Evolutionary conservation across 805 yeast species (phyloP), one percentile per base, ranked within the genome.

Genomic region (Isabelozyma pseudorhagii): DNA sequence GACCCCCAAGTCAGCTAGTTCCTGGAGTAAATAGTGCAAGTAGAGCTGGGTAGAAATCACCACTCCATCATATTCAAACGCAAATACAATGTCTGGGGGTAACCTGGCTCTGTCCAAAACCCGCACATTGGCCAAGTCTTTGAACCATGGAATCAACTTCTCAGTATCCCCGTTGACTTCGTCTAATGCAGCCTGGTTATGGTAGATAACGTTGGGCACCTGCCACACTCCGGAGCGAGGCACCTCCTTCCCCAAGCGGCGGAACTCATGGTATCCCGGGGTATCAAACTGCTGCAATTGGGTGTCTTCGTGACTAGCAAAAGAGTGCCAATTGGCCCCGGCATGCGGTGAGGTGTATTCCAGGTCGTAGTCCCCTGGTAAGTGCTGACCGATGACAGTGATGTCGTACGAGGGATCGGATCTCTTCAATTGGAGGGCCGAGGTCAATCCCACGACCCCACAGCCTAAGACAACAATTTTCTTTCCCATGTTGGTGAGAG

Each of bases 321-420:
- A 81, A 10, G 86, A 79, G 44, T 71, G 73, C 88, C 89, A 85
- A 56, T 84, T 81, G 43, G 89, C 91, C 4, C 90, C 90, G 0
- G 89, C 90, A 61, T 74, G 80, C 3, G 89, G 89, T 0, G 87
- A 82, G 3, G 87, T 76, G 59, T 81, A 85, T 8, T 75, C 74
- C 46, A 76, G 74, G 44, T 62, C 54, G 29, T 58, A 49, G 60
- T 84, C 88, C 1, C 87, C 85, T 1, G 88, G 88, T 27, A 83
- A 60, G 53, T 77, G 62, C 1, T 60, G 56, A 0, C 64, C 74
- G 4, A 62, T 67, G 17, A 71, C 58, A 3, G 74, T 66, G 42
- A 72, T 60, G 18, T 63, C 61, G 46, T 52, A 53, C 2, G 50
- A 44, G 2, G 62, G 56, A 47, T 59, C 46, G 17, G 46, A 42